phyloP scores from a whole-genome alignment of 225 moss, liverwort and hornwort species.

The Ulota crispa region DNA sequence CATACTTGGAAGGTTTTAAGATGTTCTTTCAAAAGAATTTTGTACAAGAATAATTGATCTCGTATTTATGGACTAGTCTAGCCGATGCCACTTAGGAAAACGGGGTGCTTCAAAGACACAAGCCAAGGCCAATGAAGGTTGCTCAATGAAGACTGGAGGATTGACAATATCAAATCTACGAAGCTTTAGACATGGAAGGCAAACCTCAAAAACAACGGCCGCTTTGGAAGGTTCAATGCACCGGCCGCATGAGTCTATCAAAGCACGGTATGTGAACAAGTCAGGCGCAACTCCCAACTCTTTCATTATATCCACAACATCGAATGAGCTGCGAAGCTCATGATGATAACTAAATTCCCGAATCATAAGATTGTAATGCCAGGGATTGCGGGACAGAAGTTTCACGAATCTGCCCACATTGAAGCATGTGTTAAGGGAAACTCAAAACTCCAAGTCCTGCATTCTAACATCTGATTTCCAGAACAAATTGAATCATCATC shows the following conservation, averaged over 20 bases:
- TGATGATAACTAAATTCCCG: conserved; percentile 71
- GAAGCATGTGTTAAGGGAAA: conserved; percentile 18
- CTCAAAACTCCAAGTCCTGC: neutral
- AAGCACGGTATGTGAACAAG: conserved; percentile 77
- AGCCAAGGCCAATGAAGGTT: neutral
- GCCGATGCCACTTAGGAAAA: conserved; percentile 3
- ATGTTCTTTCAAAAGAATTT: neutral
- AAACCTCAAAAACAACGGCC: conserved; percentile 74
- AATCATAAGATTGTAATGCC: conserved; percentile 85
- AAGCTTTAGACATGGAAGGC: conserved; percentile 18
- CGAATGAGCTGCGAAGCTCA: conserved; percentile 65
- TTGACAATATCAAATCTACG: conserved; percentile 10
- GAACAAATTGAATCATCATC: neutral
- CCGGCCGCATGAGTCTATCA: conserved; percentile 84
- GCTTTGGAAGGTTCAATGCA: conserved; percentile 71
- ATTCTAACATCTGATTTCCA: neutral
- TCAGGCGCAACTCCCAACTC: conserved; percentile 70
- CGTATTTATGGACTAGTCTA: neutral
- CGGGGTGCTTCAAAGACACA: conserved; percentile 21
- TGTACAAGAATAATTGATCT: neutral
- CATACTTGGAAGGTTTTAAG: neutral
- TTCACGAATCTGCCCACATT: conserved; percentile 65
- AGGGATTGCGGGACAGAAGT: conserved; percentile 69
- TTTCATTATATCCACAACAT: conserved; percentile 64
- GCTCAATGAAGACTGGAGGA: neutral